These are phyloP conservation scores for Cymodocea nodosa DNA, from an alignment of 116 monocot genomes.

Conservation along the genomic window DNA sequence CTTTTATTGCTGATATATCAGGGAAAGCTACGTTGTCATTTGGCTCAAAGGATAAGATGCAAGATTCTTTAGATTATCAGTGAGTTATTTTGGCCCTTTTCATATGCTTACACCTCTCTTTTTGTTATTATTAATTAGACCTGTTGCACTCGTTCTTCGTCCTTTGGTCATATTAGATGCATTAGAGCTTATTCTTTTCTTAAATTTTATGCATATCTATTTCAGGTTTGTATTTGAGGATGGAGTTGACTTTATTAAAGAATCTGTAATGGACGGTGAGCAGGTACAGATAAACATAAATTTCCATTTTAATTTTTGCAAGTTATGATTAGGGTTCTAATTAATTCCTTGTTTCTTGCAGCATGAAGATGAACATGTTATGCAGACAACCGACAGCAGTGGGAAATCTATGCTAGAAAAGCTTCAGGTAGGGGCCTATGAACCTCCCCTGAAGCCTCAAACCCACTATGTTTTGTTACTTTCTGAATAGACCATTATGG, in stretches of 20 bases:
- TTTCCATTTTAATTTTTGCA: background rate
- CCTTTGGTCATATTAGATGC: background rate
- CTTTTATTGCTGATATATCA: conserved; percentile 13
- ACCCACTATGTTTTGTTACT: too few species aligned
- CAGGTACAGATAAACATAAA: conserved; percentile 25
- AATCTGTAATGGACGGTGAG: conserved; percentile 67
- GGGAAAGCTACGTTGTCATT: conserved; percentile 78
- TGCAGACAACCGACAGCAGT: conserved; percentile 24
- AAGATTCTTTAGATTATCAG: conserved; percentile 69
- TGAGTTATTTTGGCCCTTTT: conserved; percentile 26
- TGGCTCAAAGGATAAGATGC: conserved; percentile 79
- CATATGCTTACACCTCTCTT: background rate
- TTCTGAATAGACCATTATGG: background rate
- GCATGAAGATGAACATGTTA: conserved; percentile 42
- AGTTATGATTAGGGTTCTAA: background rate
- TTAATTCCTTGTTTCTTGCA: conserved; percentile 16
- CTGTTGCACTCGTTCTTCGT: too few species aligned
- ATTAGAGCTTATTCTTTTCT: background rate
- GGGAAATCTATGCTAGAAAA: conserved; percentile 44
- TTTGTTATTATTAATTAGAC: background rate
- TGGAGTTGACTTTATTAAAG: conserved; percentile 83
- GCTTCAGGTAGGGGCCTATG: conserved; percentile 32
- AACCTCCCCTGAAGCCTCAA: background rate
- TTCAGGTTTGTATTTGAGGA: conserved; percentile 94
- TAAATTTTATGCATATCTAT: background rate